phyloP scores from a whole-genome alignment of 257 asterid genomes.

The Apocynum venetum region DNA sequence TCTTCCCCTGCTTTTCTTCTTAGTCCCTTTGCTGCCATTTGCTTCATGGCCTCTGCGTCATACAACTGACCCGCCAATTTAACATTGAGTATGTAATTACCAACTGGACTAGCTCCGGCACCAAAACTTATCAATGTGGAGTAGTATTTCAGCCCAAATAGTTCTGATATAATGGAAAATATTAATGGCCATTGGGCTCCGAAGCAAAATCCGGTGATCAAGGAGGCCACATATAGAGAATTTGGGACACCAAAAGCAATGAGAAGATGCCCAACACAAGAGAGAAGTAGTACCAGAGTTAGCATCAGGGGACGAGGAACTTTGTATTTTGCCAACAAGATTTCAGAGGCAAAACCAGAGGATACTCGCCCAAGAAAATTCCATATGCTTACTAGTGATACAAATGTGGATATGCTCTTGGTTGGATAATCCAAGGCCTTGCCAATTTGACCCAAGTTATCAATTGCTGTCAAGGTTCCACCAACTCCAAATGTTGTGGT shows the following conservation, averaged over 20 bases:
- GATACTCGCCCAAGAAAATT: slow-evolving; percentile 45
- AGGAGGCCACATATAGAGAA: slow-evolving; percentile 37
- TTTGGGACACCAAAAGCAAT: slow-evolving; percentile 49
- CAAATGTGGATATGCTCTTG: slow-evolving; percentile 40
- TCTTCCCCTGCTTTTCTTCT: slow-evolving; percentile 26
- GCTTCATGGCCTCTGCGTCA: slow-evolving; percentile 38
- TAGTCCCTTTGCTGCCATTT: slow-evolving; percentile 28
- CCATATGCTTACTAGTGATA: slow-evolving; percentile 65
- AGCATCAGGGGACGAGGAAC: slow-evolving; percentile 49
- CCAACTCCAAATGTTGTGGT: slow-evolving; percentile 43
- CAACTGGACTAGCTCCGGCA: slow-evolving; percentile 36
- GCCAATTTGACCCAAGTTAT: slow-evolving; percentile 59
- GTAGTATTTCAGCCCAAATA: slow-evolving; percentile 47
- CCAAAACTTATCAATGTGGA: slow-evolving; percentile 37
- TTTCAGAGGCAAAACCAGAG: slow-evolving; percentile 44
- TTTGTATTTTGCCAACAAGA: slow-evolving; percentile 37
- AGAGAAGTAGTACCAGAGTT: slow-evolving; percentile 32
- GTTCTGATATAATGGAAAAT: slow-evolving; percentile 45
- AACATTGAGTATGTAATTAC: slow-evolving; percentile 38
- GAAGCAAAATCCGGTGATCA: slow-evolving; percentile 45
- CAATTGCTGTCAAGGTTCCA: slow-evolving; percentile 51
- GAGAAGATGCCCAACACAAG: slow-evolving; percentile 47
- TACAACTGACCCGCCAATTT: slow-evolving; percentile 37
- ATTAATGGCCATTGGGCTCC: slow-evolving; percentile 60
- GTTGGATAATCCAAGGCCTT: slow-evolving; percentile 41